Evolutionary conservation across 495 filamentous ascomycete species (phyloP).

Genomic region (Lophiostoma macrostomum): DNA sequence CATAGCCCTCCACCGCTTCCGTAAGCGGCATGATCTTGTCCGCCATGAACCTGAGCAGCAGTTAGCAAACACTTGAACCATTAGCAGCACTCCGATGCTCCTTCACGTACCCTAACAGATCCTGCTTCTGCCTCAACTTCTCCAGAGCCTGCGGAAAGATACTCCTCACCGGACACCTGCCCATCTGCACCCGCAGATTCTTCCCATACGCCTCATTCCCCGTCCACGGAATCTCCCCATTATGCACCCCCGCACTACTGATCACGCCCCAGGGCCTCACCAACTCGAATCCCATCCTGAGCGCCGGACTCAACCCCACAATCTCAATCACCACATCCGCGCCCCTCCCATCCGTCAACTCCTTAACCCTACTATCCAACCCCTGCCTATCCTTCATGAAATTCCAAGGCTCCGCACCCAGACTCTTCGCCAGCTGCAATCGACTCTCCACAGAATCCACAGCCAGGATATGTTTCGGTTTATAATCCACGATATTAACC

Average conservation of each 20-base stretch:
- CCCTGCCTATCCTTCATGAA: slow-evolving; percentile 67
- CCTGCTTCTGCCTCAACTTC: slow-evolving; percentile 76
- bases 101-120: slow-evolving; percentile 67
- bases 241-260: slow-evolving; percentile 88
- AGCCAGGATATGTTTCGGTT: slow-evolving; percentile 77
- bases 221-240: slow-evolving; percentile 84
- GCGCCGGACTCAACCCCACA: slow-evolving; percentile 78
- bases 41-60: slow-evolving; percentile 70
- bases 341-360: slow-evolving; percentile 77
- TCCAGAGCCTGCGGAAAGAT: slow-evolving; percentile 77
- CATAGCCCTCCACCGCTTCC: slow-evolving; percentile 82
- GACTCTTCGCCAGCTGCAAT: slow-evolving; percentile 67
- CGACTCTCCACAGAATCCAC: slow-evolving; percentile 79
- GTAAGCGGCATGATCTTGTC: slow-evolving; percentile 89
- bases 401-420: slow-evolving; percentile 87
- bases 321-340: slow-evolving; percentile 92
- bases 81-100: no score
- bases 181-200: slow-evolving; percentile 90
- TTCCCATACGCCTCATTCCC: slow-evolving; percentile 84
- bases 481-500: slow-evolving; percentile 75
- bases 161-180: slow-evolving; percentile 84
- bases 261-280: slow-evolving; percentile 85
- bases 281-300: slow-evolving; percentile 80
- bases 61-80: no score
- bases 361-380: slow-evolving; percentile 66